Evolutionary conservation across 352 stramenopile genomes (phyloP).

Genomic region (Phytophthora aleatoria): DNA sequence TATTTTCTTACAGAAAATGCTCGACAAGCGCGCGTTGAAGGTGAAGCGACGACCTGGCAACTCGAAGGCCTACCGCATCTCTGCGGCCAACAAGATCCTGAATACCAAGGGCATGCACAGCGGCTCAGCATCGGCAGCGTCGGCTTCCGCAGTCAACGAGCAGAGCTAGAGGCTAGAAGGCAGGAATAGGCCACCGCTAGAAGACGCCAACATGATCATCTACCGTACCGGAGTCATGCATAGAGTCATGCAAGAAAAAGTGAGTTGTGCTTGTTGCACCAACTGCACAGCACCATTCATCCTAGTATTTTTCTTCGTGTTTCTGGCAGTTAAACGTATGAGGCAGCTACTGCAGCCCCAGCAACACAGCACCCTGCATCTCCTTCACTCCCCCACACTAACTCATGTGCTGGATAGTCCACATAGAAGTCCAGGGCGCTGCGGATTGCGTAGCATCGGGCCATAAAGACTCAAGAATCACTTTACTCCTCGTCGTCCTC

Average conservation of each 20-base stretch:
- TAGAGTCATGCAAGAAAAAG: conserved; percentile 3
- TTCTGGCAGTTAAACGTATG: conserved; percentile 34
- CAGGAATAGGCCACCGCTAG: conserved; percentile 8
- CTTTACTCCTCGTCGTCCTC: conserved; percentile 41
- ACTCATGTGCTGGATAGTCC: conserved; percentile 5
- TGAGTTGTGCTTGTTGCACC: background rate
- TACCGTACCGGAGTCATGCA: conserved; percentile 8
- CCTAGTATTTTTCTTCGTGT: conserved; percentile 39
- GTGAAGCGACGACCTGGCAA: conserved; percentile 90
- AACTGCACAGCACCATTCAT: conserved; percentile 9
- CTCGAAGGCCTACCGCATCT: conserved; percentile 88
- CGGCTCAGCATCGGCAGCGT: conserved; percentile 16
- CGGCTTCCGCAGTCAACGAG: conserved; percentile 20
- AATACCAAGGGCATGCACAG: conserved; percentile 42
- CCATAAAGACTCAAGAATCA: conserved; percentile 9
- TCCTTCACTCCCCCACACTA: conserved; percentile 3
- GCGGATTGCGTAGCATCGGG: conserved; percentile 19
- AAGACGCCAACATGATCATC: conserved; percentile 5
- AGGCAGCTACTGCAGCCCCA: conserved; percentile 1
- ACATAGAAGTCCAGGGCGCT: conserved; percentile 5
- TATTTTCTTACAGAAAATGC: conserved; percentile 56
- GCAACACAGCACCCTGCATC: conserved; percentile 1
- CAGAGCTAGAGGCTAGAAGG: conserved; percentile 18
- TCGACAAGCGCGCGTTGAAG: conserved; percentile 93
- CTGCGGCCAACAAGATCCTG: conserved; percentile 78